Evolutionary conservation across 805 yeast genomes (phyloP).

Genomic region (Brettanomyces nanus): DNA sequence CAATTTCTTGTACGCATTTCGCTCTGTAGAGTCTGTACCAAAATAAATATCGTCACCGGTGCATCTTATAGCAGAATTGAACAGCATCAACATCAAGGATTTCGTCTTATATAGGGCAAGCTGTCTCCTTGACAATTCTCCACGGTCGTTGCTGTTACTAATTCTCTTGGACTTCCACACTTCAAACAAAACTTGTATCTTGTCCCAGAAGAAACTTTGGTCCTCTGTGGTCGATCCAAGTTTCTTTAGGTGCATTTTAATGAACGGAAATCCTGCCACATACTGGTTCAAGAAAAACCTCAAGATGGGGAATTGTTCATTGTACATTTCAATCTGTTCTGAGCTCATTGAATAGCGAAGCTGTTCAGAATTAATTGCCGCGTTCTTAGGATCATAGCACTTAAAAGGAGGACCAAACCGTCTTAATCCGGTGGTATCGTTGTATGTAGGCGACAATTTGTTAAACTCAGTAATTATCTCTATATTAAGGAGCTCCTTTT

Average conservation of each 20-base stretch:
- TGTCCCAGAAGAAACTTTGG: slow-evolving; percentile 57
- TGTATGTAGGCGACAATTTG: slow-evolving; percentile 33
- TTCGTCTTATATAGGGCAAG: slow-evolving; percentile 54
- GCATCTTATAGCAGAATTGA: slow-evolving; percentile 68
- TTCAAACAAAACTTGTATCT: slow-evolving; percentile 77
- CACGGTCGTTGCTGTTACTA: slow-evolving; percentile 67
- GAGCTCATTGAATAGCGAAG: slow-evolving; percentile 12
- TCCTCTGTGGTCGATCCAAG: slow-evolving; percentile 9
- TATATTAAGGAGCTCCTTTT: slow-evolving; percentile 64
- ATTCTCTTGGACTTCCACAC: slow-evolving; percentile 65
- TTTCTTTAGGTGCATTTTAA: slow-evolving; percentile 38
- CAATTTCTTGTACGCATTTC: slow-evolving; percentile 32
- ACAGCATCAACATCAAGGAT: slow-evolving; percentile 55
- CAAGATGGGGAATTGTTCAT: slow-evolving; percentile 54
- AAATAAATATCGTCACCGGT: slow-evolving; percentile 45
- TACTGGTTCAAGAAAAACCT: slow-evolving; percentile 58
- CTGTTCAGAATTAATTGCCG: slow-evolving; percentile 14
- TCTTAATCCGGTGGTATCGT: slow-evolving; percentile 55
- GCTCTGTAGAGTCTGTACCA: slow-evolving; percentile 22
- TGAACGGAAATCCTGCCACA: slow-evolving; percentile 67
- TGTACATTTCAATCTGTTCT: slow-evolving; percentile 15
- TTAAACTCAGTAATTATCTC: slow-evolving; percentile 59
- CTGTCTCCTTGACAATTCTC: slow-evolving; percentile 63
- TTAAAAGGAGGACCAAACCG: slow-evolving; percentile 75
- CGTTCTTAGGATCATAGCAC: slow-evolving; percentile 31